phyloP scores from a whole-genome alignment of 2,329 filamentous ascomycete species.

The Trichoderma breve region DNA sequence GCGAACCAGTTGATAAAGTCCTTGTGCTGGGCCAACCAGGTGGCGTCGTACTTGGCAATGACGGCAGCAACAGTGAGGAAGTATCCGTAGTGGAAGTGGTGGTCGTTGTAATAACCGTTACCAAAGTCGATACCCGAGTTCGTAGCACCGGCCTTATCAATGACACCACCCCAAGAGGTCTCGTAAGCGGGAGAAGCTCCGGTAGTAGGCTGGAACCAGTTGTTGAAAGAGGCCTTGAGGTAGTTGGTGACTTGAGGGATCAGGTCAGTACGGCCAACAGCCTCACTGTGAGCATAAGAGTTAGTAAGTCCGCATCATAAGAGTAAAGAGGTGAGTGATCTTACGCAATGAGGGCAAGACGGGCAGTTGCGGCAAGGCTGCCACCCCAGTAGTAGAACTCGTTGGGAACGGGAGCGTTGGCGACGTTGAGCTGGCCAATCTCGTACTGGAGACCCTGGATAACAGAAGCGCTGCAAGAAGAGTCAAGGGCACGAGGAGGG shows the following conservation, averaged over 20 bases:
- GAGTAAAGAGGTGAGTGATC: neutral
- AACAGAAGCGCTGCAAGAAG: conserved; percentile 24
- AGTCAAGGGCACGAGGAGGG: conserved; percentile 25
- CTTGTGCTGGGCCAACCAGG: conserved; percentile 27
- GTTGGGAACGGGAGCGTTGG: conserved; percentile 24
- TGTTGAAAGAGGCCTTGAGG: conserved; percentile 25
- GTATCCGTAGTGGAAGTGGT: conserved; percentile 33
- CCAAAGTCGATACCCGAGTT: conserved; percentile 29
- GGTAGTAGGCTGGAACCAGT: conserved; percentile 26
- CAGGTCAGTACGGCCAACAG: conserved; percentile 25
- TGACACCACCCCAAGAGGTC: conserved; percentile 27
- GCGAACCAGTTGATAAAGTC: conserved; percentile 29
- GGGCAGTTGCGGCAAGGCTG: conserved; percentile 25
- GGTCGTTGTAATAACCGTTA: conserved; percentile 32
- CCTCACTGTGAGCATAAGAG: conserved; percentile 19
- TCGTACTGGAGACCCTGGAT: conserved; percentile 27
- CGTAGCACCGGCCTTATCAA: conserved; percentile 25
- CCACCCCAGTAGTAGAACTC: conserved; percentile 30
- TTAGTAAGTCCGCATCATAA: neutral
- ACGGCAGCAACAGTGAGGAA: conserved; percentile 28
- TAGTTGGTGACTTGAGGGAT: conserved; percentile 24
- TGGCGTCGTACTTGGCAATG: conserved; percentile 27
- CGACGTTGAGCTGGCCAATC: conserved; percentile 22
- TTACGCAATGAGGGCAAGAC: conserved; percentile 28
- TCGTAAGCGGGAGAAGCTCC: conserved; percentile 26